These are phyloP conservation scores for Torrubiella hemipterigena DNA, from an alignment of 2,329 filamentous ascomycete species.

Conservation along the genomic window DNA sequence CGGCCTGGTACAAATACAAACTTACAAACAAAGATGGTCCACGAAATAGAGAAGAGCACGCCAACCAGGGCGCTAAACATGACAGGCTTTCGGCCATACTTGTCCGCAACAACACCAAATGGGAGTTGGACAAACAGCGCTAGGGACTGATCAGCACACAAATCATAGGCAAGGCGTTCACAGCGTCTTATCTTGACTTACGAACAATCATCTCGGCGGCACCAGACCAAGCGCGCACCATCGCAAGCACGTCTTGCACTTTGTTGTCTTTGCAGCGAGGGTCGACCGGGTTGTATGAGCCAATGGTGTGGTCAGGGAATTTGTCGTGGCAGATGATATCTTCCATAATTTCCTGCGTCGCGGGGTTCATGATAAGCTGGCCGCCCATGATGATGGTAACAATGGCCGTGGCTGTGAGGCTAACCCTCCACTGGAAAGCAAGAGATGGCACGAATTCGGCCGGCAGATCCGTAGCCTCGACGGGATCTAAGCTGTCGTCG, in stretches of 20 bases:
- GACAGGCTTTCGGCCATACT: constrained; percentile 30
- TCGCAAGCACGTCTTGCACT: constrained; percentile 39
- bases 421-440: constrained; percentile 15
- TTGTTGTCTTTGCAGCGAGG: constrained; percentile 33
- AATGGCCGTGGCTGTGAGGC: constrained; percentile 21
- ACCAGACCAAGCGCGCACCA: constrained; percentile 33
- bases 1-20: not conserved
- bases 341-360: constrained; percentile 38
- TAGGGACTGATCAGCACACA: constrained; percentile 5
- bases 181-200: constrained; percentile 12
- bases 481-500: too few species aligned
- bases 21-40: constrained; percentile 20
- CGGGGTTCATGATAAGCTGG: constrained; percentile 23
- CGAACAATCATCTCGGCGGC: constrained; percentile 34
- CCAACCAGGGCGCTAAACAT: constrained; percentile 24
- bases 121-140: constrained; percentile 31
- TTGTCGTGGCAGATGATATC: constrained; percentile 38
- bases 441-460: constrained; percentile 11
- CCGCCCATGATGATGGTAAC: constrained; percentile 32
- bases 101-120: constrained; percentile 33
- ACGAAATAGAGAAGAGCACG: constrained; percentile 13
- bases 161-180: not conserved
- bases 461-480: constrained; percentile 10
- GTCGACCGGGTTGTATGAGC: constrained; percentile 18
- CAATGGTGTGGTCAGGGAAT: constrained; percentile 26